Evolutionary conservation across 208 protist genomes (phyloP).

Genomic region (Crithidia thermophila): DNA sequence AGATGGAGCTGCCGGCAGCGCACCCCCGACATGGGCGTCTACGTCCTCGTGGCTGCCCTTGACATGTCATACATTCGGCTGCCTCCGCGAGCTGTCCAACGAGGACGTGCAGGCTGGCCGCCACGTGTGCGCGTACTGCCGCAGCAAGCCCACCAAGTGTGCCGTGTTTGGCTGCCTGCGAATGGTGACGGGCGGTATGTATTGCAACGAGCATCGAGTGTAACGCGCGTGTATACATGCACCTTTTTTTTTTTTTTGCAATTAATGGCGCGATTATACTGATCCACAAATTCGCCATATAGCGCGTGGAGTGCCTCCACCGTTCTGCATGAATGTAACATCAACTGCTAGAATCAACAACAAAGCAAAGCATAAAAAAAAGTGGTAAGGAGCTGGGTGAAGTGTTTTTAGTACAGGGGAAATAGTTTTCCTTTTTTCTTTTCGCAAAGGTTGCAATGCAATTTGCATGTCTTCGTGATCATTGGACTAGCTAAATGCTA

Average conservation of each 20-base stretch:
- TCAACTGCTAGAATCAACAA: no score
- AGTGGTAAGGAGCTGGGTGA: no score
- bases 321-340: no score
- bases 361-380: no score
- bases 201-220: slow-evolving; percentile 4
- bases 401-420: no score
- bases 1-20: neutral
- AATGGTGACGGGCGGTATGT: neutral
- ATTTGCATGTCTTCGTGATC: no score
- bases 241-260: slow-evolving; percentile 1
- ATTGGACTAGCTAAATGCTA: no score
- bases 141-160: slow-evolving; percentile 18
- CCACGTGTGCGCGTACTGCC: slow-evolving; percentile 17
- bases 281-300: no score
- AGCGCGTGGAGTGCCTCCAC: no score
- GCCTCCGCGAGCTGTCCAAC: slow-evolving; percentile 8
- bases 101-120: neutral
- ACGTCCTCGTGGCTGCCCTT: neutral
- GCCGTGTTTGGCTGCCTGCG: slow-evolving; percentile 23
- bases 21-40: no score
- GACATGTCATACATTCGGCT: slow-evolving; percentile 19
- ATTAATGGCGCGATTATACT: neutral
- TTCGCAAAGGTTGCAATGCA: no score
- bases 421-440: no score
- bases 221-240: neutral